A percentile compares a stretch with the other conserved stretches of the same genome.
Conservation (phyloP, 108 stramenopile species). For the Bacterosira constricta region DNA sequence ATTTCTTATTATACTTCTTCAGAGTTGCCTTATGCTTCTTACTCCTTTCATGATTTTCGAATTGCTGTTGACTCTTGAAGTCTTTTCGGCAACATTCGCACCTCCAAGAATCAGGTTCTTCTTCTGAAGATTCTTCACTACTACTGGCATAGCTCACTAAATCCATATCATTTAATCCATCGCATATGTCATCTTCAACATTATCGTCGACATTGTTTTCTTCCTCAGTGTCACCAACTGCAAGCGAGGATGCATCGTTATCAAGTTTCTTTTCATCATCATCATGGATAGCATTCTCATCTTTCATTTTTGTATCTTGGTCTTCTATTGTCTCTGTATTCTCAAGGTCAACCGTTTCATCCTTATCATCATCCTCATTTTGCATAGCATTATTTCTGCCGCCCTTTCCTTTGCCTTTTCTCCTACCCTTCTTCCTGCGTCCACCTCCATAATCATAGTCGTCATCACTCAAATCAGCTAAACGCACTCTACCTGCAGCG, state of each 20-base stretch:
- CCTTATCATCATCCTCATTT: slow-evolving; percentile 19
- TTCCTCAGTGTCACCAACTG: background rate
- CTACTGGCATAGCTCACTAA: slow-evolving; percentile 16
- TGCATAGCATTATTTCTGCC: slow-evolving; percentile 10
- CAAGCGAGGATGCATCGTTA: background rate
- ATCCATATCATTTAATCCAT: background rate
- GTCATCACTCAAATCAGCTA: slow-evolving; percentile 88
- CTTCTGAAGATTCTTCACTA: slow-evolving; percentile 46
- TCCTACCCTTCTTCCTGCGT: slow-evolving; percentile 58
- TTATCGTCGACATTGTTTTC: background rate
- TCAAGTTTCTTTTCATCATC: slow-evolving; percentile 28
- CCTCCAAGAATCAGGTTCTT: slow-evolving; percentile 79
- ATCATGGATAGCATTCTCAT: slow-evolving; percentile 6
- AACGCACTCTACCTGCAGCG: slow-evolving; percentile 74
- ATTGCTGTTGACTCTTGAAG: slow-evolving; percentile 86
- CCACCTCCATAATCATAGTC: slow-evolving; percentile 73
- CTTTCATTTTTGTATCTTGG: background rate
- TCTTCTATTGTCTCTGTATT: too few relatives aligned
- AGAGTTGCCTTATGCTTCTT: slow-evolving; percentile 87
- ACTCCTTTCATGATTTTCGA: slow-evolving; percentile 86
- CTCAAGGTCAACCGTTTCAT: slow-evolving; percentile 4
- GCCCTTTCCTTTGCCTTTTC: slow-evolving; percentile 51
- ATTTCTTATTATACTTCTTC: slow-evolving; percentile 69
- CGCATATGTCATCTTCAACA: background rate
- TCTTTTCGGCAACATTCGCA: slow-evolving; percentile 85